A percentile compares a stretch with the other conserved stretches of the same genome.
Evolutionary conservation across 2,329 filamentous ascomycete species (phyloP).

Genomic region (Cladosporium colombiae): DNA sequence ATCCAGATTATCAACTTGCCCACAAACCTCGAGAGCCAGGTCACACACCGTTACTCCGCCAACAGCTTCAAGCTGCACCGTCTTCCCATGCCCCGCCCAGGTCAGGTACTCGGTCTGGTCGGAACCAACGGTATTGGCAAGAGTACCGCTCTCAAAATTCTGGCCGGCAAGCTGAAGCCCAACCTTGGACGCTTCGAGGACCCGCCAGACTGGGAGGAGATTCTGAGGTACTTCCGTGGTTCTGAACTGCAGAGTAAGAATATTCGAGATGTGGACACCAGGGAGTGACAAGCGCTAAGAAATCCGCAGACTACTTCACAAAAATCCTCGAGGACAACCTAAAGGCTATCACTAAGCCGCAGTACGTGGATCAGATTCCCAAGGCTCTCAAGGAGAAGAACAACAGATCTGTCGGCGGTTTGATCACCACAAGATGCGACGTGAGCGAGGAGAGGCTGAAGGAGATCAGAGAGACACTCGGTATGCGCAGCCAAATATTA

Average conservation of each 20-base stretch:
- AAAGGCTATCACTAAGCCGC: slow-evolving; percentile 97
- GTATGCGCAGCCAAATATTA: slow-evolving; percentile 37
- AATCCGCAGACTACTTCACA: slow-evolving; percentile 83
- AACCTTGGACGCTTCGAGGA: slow-evolving; percentile 95
- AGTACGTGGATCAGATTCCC: slow-evolving; percentile 98
- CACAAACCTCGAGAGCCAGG: slow-evolving; percentile 96
- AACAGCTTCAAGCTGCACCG: slow-evolving; percentile 99
- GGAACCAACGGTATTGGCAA: slow-evolving; percentile 99
- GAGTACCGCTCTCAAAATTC: slow-evolving; percentile 98
- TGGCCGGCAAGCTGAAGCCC: slow-evolving; percentile 97
- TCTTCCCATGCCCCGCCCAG: slow-evolving; percentile 90
- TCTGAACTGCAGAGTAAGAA: slow-evolving; percentile 90
- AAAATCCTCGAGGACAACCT: slow-evolving; percentile 96
- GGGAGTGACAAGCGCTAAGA: slow-evolving; percentile 25
- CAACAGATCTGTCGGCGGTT: slow-evolving; percentile 70
- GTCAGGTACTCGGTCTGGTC: slow-evolving; percentile 92
- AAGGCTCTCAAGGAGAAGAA: slow-evolving; percentile 81
- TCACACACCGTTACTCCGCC: slow-evolving; percentile 97
- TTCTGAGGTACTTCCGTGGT: slow-evolving; percentile 96
- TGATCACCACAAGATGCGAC: slow-evolving; percentile 75
- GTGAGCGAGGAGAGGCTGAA: slow-evolving; percentile 70
- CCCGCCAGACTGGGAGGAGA: slow-evolving; percentile 98
- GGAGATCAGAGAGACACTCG: slow-evolving; percentile 77
- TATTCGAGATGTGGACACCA: slow-evolving; percentile 20
- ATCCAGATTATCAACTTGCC: slow-evolving; percentile 99